A percentile compares a stretch with the other conserved stretches of the same genome.
Evolutionary conservation across 805 yeast species (phyloP).

Genomic region (Saturnispora zaruensis): DNA sequence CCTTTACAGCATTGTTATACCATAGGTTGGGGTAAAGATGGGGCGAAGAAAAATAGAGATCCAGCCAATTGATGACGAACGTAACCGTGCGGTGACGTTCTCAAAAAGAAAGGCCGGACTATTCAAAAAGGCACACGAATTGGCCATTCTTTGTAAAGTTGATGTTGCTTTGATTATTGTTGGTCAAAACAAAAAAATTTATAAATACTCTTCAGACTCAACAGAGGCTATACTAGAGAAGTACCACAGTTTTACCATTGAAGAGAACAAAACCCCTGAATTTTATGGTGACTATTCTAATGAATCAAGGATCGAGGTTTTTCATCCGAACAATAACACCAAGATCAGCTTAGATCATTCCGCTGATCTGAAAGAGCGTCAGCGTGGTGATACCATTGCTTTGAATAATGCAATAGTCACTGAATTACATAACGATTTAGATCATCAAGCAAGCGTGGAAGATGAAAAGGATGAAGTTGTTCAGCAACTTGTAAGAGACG

Average conservation of each 20-base stretch:
- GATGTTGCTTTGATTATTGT: constrained; percentile 86
- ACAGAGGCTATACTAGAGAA: constrained; percentile 40
- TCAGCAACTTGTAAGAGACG: not conserved
- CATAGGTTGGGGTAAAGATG: constrained; percentile 37
- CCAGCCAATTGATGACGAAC: constrained; percentile 81
- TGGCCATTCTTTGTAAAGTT: constrained; percentile 85
- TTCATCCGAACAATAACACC: not conserved
- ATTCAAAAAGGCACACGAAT: constrained; percentile 78
- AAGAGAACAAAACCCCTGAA: constrained; percentile 56
- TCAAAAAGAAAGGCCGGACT: constrained; percentile 92
- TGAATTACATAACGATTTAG: constrained; percentile 2
- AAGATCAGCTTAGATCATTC: not conserved
- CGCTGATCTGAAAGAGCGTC: not conserved
- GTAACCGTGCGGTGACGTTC: constrained; percentile 80
- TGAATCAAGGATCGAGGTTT: constrained; percentile 13
- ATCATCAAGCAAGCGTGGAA: not conserved
- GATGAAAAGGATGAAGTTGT: not conserved
- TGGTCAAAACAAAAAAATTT: constrained; percentile 74
- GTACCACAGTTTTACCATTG: constrained; percentile 28
- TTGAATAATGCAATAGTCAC: constrained; percentile 5
- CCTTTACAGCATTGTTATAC: not conserved
- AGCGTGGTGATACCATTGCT: not conserved
- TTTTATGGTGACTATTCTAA: constrained; percentile 53
- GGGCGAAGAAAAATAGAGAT: constrained; percentile 96
- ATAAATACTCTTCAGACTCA: constrained; percentile 73